Base-by-base conservation (phyloP, 2,329 filamentous ascomycete species). In the Bipolaris sorokiniana region DNA sequence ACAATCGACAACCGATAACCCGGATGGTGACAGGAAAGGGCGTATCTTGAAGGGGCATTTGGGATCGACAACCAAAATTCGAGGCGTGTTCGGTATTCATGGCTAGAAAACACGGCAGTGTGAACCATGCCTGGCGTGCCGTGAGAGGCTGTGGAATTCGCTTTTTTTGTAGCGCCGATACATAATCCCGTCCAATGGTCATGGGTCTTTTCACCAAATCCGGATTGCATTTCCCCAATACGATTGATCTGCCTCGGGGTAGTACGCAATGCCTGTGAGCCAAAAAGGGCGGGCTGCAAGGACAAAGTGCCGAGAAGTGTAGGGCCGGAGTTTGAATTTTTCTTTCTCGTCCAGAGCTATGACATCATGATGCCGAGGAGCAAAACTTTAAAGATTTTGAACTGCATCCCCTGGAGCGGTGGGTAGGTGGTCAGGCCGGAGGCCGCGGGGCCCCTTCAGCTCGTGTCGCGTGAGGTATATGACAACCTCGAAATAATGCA, bases 51-150 rank as follows among this genome's bases (percentile, higher is more conserved):
- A 42, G 42, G 31, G 40, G 44, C 31, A 44, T 46, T 42, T 28
- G 18, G 48, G 34, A 33, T 34, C 34, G 47, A 45, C 42, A 20
- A 34, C 3, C 33, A 47, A 57, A 54, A 60, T 54, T 58, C 59
- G 51, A 34, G 22, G 47, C 20, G 42, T 23, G 28, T 48, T 40
- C 33, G 44, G 44, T 22, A 51, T 49, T 28, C 31, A 50, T 41
- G 55, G 22, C 48, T 58, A 42, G 47, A 51, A 10, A 31, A 56
- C 58, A 59, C 42, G 51, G 53, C 36, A 56, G 45, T 40, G 23
- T 28, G 31, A 47, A 45, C 56, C 18, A 45, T 31, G 23, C 28
- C 54, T 6, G 33, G 54, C 37, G n/a, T 31, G 31, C 31, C 15
- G n/a, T 48, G 22, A 13, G 16, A 22, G 31, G 45, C 16, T 23